phyloP scores from a whole-genome alignment of 1,284 basidiomycete genomes.

The Ceratobasidium sp. region DNA sequence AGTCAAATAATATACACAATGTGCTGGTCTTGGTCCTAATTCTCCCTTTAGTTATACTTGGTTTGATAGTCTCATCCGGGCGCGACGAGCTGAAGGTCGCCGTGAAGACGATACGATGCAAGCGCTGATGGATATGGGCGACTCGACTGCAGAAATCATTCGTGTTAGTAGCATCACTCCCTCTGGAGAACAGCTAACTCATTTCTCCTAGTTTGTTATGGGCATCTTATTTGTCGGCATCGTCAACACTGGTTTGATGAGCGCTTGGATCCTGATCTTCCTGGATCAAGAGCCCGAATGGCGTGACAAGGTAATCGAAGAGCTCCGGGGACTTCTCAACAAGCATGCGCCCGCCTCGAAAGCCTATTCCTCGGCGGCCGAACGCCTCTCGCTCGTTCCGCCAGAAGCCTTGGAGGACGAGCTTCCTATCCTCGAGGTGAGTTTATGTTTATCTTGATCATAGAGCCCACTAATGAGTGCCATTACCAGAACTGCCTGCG shows the following conservation, averaged over 20 bases:
- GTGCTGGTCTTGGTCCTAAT: no score
- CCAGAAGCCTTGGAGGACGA: slow-evolving; percentile 29
- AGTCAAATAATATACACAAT: not conserved
- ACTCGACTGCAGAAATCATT: slow-evolving; percentile 27
- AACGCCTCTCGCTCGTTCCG: slow-evolving; percentile 25
- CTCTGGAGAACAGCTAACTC: no score
- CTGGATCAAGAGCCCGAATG: slow-evolving; percentile 36
- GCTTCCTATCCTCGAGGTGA: slow-evolving; percentile 17
- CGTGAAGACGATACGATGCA: slow-evolving; percentile 32
- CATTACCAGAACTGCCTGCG: slow-evolving; percentile 21
- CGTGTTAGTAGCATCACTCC: not conserved
- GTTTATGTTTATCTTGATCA: not conserved
- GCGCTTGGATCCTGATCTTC: slow-evolving; percentile 29
- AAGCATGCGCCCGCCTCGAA: slow-evolving; percentile 4
- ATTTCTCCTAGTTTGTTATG: slow-evolving; percentile 15
- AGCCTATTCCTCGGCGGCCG: not conserved
- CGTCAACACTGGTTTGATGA: slow-evolving; percentile 37
- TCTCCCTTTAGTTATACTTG: not conserved
- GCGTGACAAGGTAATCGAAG: slow-evolving; percentile 15
- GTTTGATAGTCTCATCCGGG: slow-evolving; percentile 25
- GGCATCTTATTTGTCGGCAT: slow-evolving; percentile 17
- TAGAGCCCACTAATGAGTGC: not conserved
- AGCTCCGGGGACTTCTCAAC: slow-evolving; percentile 5
- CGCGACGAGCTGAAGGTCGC: slow-evolving; percentile 7
- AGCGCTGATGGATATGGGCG: slow-evolving; percentile 3